Conservation (phyloP, 1,139 yeast species). For the Scheffersomyces cryptocercus region DNA sequence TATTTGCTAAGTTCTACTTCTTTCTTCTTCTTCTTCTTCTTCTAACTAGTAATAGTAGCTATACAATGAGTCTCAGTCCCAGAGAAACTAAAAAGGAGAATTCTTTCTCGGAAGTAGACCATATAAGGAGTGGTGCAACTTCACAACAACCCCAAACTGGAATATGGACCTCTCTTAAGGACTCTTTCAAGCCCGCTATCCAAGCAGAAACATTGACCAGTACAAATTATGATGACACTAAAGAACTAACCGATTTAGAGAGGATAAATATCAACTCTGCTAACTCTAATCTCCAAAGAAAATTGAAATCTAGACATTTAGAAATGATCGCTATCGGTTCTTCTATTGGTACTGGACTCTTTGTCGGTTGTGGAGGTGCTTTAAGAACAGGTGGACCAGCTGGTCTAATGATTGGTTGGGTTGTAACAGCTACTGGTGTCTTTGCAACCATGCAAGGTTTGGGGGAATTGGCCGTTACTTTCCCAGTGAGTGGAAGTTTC, state of each 20-base stretch:
- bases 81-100: constrained; percentile 3
- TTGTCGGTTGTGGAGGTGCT: constrained; percentile 31
- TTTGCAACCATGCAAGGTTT: constrained; percentile 40
- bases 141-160: constrained; percentile 7
- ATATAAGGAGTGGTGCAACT: constrained; percentile 10
- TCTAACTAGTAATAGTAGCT: not conserved
- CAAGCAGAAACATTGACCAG: constrained; percentile 19
- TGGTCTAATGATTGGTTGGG: constrained; percentile 57
- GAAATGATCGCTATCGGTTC: constrained; percentile 70
- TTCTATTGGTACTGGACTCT: constrained; percentile 64
- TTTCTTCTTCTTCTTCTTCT: not conserved
- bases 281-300: constrained; percentile 39
- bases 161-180: constrained; percentile 28
- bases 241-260: constrained; percentile 33
- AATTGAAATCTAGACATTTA: constrained; percentile 48
- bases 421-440: constrained; percentile 18
- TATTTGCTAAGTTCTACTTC: not conserved
- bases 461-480: constrained; percentile 40
- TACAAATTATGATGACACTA: constrained; percentile 17
- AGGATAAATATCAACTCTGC: constrained; percentile 38
- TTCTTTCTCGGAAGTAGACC: constrained; percentile 11
- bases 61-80: not conserved
- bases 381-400: constrained; percentile 71
- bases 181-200: constrained; percentile 39
- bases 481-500: constrained; percentile 43